These are phyloP conservation scores for Apiospora malaysiana DNA, from an alignment of 2,329 filamentous ascomycete species.

Conservation along the genomic window DNA sequence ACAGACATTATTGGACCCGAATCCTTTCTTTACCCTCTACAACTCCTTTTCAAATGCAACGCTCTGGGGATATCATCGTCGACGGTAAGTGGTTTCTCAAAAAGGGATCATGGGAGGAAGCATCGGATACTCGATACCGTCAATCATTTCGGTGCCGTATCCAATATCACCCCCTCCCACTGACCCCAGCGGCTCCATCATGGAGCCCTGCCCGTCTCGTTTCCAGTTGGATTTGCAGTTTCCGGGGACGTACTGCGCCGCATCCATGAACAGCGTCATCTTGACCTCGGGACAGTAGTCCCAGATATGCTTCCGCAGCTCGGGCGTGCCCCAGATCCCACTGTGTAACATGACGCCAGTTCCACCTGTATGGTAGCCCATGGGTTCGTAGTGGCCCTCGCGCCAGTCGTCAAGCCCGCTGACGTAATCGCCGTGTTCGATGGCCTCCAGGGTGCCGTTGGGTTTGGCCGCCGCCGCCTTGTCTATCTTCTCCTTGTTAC, in stretches of 20 bases:
- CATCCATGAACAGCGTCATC: conserved; percentile 62
- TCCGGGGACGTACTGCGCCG: conserved; percentile 56
- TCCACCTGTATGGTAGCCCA: conserved; percentile 64
- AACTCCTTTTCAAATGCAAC: not conserved
- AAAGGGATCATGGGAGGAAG: conserved; percentile 35
- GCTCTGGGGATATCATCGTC: not conserved
- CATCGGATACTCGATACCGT: conserved; percentile 47
- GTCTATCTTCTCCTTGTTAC: conserved; percentile 38
- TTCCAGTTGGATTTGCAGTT: conserved; percentile 54
- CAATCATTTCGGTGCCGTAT: conserved; percentile 48
- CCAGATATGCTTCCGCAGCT: conserved; percentile 57
- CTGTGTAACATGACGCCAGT: conserved; percentile 52
- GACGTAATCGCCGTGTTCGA: conserved; percentile 41
- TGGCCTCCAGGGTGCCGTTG: conserved; percentile 36
- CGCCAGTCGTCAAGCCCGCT: conserved; percentile 56
- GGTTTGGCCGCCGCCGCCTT: conserved; percentile 32
- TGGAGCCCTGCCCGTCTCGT: conserved; percentile 37
- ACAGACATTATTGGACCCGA: not conserved
- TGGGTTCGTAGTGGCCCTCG: conserved; percentile 59
- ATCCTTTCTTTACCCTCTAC: not conserved
- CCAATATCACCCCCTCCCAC: conserved; percentile 35
- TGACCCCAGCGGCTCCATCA: conserved; percentile 28
- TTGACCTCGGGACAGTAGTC: conserved; percentile 65
- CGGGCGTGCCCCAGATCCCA: conserved; percentile 55
- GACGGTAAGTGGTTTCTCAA: conserved; percentile 29